Base-by-base conservation (phyloP, 208 protist species). In the Tritrichomonas musculus region DNA sequence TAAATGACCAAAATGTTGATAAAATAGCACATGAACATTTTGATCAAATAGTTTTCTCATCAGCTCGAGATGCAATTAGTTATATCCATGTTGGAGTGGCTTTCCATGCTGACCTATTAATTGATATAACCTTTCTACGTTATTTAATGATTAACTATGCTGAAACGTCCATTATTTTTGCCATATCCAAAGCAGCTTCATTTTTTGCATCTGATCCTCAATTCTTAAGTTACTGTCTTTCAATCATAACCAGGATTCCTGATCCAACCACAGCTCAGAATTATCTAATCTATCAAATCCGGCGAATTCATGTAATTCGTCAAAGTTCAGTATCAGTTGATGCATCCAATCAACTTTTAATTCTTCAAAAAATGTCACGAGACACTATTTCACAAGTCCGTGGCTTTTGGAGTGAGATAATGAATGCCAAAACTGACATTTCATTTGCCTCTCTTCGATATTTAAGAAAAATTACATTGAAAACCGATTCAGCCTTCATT, bases 61-160 rank as follows among this genome's bases (percentile, higher is more conserved):
- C 33, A 39, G 44, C n/a, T 17, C n/a, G 44, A n/a, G 47, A 88
- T 88, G 77, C 77, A 17, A 88, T 60, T n/a, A 88, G 41, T n/a
- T 39, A 57, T n/a, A 27, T 88, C 0, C 41, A 57, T 20, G 44
- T 88, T 39, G 77, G 77, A 9, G 17, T 88, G 53, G 47, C 27
- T 22, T 44, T 47, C 5, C 77, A 49, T 57, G 33, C n/a, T 50
- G 27, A 88, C 9, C 30, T 57, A 27, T 57, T 88, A 4, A 13
- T 88, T 20, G 77, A 88, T 88, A 57, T 88, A 20, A 33, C 77
- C 33, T 88, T 88, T 47, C 33, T 88, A 13, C 53, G 77, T 57
- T 88, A 88, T 57, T 53, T 88, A 20, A 27, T 88, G 4, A 39
- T 14, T 33, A 57, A 57, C 17, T 88, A 88, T 36, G 41, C 77